These are phyloP conservation scores for Aspergillus proliferans DNA, from an alignment of 2,329 filamentous ascomycete species.

Conservation along the genomic window DNA sequence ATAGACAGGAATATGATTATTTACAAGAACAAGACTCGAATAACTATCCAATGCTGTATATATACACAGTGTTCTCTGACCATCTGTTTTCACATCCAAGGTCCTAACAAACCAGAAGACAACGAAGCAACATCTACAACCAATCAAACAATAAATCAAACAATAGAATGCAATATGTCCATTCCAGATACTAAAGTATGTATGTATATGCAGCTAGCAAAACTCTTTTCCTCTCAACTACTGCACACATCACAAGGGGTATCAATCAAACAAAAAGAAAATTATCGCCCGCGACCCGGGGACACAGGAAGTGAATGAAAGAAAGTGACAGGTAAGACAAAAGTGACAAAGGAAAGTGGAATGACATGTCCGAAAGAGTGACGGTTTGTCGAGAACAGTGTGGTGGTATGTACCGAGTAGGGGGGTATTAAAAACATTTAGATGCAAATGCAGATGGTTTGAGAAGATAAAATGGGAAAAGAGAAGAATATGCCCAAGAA, in stretches of 20 bases:
- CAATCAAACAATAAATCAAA: too few relatives aligned
- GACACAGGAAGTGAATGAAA: conserved; percentile 1
- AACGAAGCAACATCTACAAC: too few relatives aligned
- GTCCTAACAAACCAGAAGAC: too few relatives aligned
- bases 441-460: background rate
- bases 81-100: too few relatives aligned
- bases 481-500: conserved; percentile 3
- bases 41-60: too few relatives aligned
- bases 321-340: background rate
- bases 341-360: background rate
- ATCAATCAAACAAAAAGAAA: background rate
- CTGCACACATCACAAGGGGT: background rate
- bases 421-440: background rate
- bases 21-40: too few relatives aligned
- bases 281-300: background rate
- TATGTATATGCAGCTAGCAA: too few relatives aligned
- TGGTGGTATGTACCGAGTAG: background rate
- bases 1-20: too few relatives aligned
- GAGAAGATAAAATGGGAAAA: background rate
- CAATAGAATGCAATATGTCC: too few relatives aligned
- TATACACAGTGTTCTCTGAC: too few relatives aligned
- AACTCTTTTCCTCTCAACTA: background rate
- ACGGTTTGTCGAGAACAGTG: background rate
- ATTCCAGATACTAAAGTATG: too few relatives aligned
- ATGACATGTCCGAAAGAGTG: background rate